Base-by-base conservation (phyloP, 352 stramenopile genomes). In the Pythium graminicola region DNA sequence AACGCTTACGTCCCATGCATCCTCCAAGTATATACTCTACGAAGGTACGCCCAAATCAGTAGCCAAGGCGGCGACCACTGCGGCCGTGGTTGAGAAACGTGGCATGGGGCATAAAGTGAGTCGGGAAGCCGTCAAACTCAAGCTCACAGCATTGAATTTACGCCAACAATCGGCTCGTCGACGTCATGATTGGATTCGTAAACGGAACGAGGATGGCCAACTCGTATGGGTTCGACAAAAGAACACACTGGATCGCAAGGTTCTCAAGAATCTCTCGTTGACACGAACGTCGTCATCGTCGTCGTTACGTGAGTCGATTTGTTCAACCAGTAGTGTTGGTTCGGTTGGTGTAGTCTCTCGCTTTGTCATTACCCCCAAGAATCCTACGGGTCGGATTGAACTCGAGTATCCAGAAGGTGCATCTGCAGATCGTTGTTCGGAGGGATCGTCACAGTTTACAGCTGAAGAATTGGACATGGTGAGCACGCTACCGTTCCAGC, bases 211-310 rank as follows among this genome's bases (percentile, higher is more conserved):
- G 14, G 74, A 89, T 4, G 78, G 85, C 14, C 54, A 89, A 20
- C 65, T 92, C n/a, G 79, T 92, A 16, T 92, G 85, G 82, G 70
- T 88, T n/a, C 61, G 82, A 1, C 82, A 89, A 55, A 90, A 89
- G 60, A 67, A 86, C 54, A 71, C 67, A 2, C 62, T 90, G 47
- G 82, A 93, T 62, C 76, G 77, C 31, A 83, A 81, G 50, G 70
- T 68, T 14, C 71, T 93, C 16, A 85, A 77, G 60, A 77, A 53
- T 41, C 63, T 88, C 36, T 46, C 49, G 17, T 24, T 64, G 14
- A 8, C 14, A 13, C 69, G 80, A 14, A 83, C 66, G 19, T 53
- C 73, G 20, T 88, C 76, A 50, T 79, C 73, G 0, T 73, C 69
- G 23, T 87, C 76, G 29, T 54, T 86, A 16, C 73, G 79, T 1